Evolutionary conservation across 1,139 yeast genomes (phyloP), one percentile per base, ranked within the genome.

Genomic region (Pichia inconspicua): DNA sequence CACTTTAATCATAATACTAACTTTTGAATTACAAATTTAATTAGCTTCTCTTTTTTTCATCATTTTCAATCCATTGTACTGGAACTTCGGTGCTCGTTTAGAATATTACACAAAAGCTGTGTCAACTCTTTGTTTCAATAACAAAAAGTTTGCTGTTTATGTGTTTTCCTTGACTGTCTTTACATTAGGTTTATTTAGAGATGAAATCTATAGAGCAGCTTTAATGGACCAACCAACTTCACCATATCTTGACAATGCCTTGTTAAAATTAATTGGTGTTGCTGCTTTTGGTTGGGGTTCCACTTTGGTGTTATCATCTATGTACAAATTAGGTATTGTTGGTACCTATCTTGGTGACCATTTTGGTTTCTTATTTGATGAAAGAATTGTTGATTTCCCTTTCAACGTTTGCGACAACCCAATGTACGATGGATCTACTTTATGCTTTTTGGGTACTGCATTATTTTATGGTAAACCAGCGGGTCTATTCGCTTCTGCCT

Each of bases 331-430:
- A 56, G 98, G 98, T 25, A 79, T 92, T 54, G 90, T 97, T 11
- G 98, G 98, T 15, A 92, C 98, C 19, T 92, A 92, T 63, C 72
- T 92, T 54, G 98, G 98, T 37, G 98, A 92, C 67, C 94, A 92
- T 69, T 92, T 92, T 67, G 98, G 98, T 1, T 90, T 92, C 60
- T 76, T 92, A 60, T 92, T 90, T 95, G 80, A 80, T 54, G 80
- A 85, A 55, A 77, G 95, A 62, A 96, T 92, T 53, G 84, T 94
- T n/a, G 82, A 85, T 1, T 92, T 92, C 74, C 98, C 98, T 25
- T 92, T 92, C 74, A 90, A 83, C 60, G 78, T 89, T 52, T 78
- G 84, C 57, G 84, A 87, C 62, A 92, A 92, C 66, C 98, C 98
- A 53, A 92, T 92, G 98, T 92, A 92, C 68, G 84, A 85, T 62